These are phyloP conservation scores for Pseudopediastrum boryanum DNA, from an alignment of 139 green algal genomes.

Conservation along the genomic window DNA sequence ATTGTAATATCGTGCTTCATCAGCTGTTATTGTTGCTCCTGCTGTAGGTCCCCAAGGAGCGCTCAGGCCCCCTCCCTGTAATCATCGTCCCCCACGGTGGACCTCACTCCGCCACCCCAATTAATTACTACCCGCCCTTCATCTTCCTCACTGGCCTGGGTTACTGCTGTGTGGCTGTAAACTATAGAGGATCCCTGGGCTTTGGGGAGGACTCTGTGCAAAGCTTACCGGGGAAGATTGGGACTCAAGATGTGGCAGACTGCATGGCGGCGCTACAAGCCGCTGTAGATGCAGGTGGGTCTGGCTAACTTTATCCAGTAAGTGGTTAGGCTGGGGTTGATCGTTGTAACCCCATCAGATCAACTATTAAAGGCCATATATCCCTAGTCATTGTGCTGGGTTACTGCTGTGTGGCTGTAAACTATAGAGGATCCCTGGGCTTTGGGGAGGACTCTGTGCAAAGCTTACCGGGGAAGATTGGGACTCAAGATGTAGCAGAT, in stretches of 20 bases:
- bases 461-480: conserved; percentile 80
- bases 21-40: no score
- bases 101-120: conserved; percentile 78
- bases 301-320: no score
- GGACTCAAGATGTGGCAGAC: conserved; percentile 84
- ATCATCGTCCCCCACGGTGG: conserved; percentile 86
- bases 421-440: conserved; percentile 73
- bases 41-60: conserved; percentile 17
- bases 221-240: conserved; percentile 80
- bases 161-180: conserved; percentile 75
- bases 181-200: conserved; percentile 73
- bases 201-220: conserved; percentile 85
- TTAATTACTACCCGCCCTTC: conserved; percentile 70
- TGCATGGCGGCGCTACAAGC: conserved; percentile 79
- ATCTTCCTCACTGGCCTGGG: conserved; percentile 73
- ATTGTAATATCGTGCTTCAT: no score
- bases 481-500: conserved; percentile 84
- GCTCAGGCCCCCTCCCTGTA: conserved; percentile 56
- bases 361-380: conserved; percentile 70
- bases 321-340: no score
- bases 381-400: conserved; percentile 73
- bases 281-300: conserved; percentile 56
- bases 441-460: conserved; percentile 85
- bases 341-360: no score
- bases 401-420: conserved; percentile 75